Evolutionary conservation across 2,329 filamentous ascomycete genomes (phyloP).

Genomic region (Diaporthe ilicicola): DNA sequence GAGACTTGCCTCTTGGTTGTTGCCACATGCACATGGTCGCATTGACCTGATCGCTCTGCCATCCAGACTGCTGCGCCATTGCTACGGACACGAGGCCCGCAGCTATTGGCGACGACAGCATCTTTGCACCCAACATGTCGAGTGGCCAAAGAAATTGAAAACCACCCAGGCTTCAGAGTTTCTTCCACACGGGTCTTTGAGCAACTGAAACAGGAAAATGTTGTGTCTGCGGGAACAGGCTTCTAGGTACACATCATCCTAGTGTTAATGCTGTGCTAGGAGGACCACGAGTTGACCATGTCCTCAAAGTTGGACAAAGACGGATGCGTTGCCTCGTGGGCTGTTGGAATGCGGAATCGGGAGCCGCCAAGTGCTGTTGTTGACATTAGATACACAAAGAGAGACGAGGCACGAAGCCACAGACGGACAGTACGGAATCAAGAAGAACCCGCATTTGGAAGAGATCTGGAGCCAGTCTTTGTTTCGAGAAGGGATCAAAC

Average conservation of each 20-base stretch:
- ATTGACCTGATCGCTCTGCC: constrained; percentile 62
- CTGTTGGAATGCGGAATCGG: constrained; percentile 5
- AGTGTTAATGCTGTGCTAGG: neutral
- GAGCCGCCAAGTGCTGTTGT: neutral
- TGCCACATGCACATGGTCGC: constrained; percentile 68
- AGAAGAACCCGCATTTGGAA: constrained; percentile 8
- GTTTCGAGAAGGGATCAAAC: neutral
- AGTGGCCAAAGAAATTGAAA: constrained; percentile 27
- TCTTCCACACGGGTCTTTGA: neutral
- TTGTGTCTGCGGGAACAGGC: neutral
- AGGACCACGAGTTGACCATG: constrained; percentile 12
- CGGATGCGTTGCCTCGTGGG: constrained; percentile 3
- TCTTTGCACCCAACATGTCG: constrained; percentile 42
- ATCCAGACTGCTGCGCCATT: constrained; percentile 55
- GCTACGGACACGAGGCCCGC: constrained; percentile 40
- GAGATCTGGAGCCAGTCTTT: constrained; percentile 6
- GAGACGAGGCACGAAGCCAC: constrained; percentile 2
- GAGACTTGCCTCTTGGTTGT: constrained; percentile 51
- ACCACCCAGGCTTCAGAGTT: constrained; percentile 18
- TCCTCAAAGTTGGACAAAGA: neutral
- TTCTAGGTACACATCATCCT: constrained; percentile 5
- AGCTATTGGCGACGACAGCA: constrained; percentile 41
- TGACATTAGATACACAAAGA: constrained; percentile 21
- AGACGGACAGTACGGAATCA: neutral
- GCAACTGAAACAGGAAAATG: neutral